Base-by-base conservation (phyloP, 352 stramenopile genomes). In the Phytophthora tubulina region DNA sequence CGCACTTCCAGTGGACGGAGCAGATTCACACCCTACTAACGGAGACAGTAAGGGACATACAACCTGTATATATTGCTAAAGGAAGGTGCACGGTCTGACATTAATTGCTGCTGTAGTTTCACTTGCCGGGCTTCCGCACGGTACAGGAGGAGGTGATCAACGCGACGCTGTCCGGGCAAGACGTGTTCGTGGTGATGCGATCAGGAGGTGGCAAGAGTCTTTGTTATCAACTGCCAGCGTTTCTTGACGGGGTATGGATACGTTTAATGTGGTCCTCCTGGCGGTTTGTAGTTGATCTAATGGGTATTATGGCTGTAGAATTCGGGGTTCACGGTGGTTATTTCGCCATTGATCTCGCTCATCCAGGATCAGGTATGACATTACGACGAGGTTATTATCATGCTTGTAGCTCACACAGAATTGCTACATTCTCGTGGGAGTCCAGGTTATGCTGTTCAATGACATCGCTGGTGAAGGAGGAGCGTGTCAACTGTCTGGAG, bases 121-220 rank as follows among this genome's bases (percentile, higher is more conserved):
- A 78, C 17, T 83, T 99, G 67, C 52, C 75, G 32, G 69, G 51
- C 13, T 99, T 98, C 73, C 87, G 96, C 35, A 91, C 89, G 2
- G 84, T 97, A 70, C 96, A 99, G 81, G 54, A 93, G 45, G 74
- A 92, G 56, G 94, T 98, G 44, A 98, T 98, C 64, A 94, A 98
- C 59, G 80, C 84, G 6, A 98, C 94, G 36, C 72, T 99, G 8
- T 88, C 76, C 30, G 86, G 84, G 9, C 79, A 92, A 61, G 94
- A 99, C 72, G 84, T 79, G 21, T 98, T 99, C 70, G 90, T 98
- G 53, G 84, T 98, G 60, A 99, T 98, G 94, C 86, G 89, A 14
- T 98, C 94, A 0, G 88, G 89, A 41, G 88, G 89, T 42, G 88
- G 89, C 48, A 96, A 96, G 68, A 93, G 85, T 32, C 75, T 99